These are phyloP conservation scores for Cutaneotrichosporon arboriforme DNA, from an alignment of 1,284 basidiomycete species.

Conservation along the genomic window DNA sequence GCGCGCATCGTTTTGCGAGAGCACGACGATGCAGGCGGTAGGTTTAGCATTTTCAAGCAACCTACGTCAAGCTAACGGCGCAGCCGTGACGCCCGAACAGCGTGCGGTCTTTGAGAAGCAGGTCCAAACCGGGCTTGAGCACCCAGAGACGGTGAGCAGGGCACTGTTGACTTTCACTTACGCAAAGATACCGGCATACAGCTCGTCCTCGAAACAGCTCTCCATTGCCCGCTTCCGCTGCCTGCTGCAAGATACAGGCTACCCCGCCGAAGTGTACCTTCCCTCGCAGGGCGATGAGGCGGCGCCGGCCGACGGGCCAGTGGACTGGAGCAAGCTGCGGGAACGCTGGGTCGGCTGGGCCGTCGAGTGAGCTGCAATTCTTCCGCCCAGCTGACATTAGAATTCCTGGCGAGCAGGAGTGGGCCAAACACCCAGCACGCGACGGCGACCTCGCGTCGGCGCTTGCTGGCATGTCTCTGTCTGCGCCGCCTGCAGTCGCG, in stretches of 20 bases:
- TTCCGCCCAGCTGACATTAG: constrained; percentile 12
- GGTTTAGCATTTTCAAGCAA: not conserved
- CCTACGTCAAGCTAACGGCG: not conserved
- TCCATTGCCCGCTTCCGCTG: constrained; percentile 41
- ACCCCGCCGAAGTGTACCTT: constrained; percentile 46
- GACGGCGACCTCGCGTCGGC: not conserved
- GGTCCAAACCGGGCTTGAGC: constrained; percentile 5
- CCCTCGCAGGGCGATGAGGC: constrained; percentile 17
- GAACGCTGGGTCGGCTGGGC: constrained; percentile 49
- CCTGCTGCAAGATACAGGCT: constrained; percentile 47
- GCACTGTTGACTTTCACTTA: fast-evolving
- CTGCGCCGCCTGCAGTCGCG: constrained; percentile 13
- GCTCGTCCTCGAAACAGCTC: constrained; percentile 21
- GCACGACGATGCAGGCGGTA: constrained; percentile 23
- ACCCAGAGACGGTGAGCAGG: constrained; percentile 18
- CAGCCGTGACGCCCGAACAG: constrained; percentile 5
- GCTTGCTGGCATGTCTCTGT: not conserved
- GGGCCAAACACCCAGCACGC: constrained; percentile 15
- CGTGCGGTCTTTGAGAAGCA: constrained; percentile 10
- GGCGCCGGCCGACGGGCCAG: not conserved
- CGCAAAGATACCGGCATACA: constrained; percentile 27
- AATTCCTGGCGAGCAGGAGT: constrained; percentile 38
- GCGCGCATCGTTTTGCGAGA: constrained; percentile 33
- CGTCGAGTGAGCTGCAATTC: constrained; percentile 34
- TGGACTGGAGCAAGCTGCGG: constrained; percentile 36